phyloP scores from a whole-genome alignment of 306 rosid genomes.

The Rosa rugosa region DNA sequence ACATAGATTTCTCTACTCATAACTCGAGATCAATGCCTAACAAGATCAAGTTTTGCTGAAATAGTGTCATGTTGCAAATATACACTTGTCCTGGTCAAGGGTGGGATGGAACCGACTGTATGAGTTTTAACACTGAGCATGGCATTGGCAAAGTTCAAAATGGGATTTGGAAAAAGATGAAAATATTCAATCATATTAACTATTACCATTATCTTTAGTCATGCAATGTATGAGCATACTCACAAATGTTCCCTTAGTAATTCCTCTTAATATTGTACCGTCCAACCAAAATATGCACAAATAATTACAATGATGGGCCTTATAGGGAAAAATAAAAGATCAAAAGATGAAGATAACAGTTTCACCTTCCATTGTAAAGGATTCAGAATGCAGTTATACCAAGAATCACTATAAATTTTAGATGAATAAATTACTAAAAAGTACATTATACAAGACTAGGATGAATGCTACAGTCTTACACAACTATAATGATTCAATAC shows the following conservation, averaged over 20 bases:
- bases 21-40: not conserved
- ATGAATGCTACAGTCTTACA: conserved; percentile 12
- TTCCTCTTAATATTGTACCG: not conserved
- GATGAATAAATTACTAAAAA: not conserved
- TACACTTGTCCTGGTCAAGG: not conserved
- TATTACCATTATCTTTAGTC: not conserved
- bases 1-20: not conserved
- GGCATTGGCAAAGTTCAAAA: not conserved
- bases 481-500: conserved; percentile 13
- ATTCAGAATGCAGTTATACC: not conserved
- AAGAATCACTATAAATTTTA: not conserved
- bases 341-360: not conserved
- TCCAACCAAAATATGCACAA: not conserved
- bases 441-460: not conserved
- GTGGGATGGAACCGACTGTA: not conserved
- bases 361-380: not conserved
- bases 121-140: not conserved
- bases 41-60: not conserved
- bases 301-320: not conserved
- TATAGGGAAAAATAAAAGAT: not conserved
- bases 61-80: not conserved
- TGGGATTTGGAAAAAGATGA: not conserved
- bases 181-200: not conserved
- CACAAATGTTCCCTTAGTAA: not conserved
- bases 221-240: not conserved